phyloP scores from a whole-genome alignment of 2,329 filamentous ascomycete genomes.

The Pestalotiopsis sp. region DNA sequence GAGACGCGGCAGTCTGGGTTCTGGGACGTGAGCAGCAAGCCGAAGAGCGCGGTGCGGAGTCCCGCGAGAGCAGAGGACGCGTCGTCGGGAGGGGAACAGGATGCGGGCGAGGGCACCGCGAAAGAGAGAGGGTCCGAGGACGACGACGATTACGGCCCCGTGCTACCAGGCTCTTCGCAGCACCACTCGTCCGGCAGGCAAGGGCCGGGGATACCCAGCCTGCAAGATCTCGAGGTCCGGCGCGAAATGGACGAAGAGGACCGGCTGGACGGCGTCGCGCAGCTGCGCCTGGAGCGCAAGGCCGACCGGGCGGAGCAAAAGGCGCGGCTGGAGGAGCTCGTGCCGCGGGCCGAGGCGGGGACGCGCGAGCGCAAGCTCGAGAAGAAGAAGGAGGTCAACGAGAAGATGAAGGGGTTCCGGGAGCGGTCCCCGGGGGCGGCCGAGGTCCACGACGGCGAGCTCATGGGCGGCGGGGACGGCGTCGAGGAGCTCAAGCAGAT shows the following conservation, averaged over 20 bases:
- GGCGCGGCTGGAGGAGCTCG: conserved; percentile 77
- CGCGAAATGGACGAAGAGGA: conserved; percentile 54
- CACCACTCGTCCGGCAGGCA: conserved; percentile 19
- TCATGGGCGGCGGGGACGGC: conserved; percentile 73
- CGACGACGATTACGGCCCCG: conserved; percentile 55
- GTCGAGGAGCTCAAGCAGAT: conserved; percentile 70
- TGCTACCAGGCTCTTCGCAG: conserved; percentile 30
- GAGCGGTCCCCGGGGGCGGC: conserved; percentile 65
- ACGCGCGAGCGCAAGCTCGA: conserved; percentile 83
- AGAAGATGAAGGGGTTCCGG: conserved; percentile 73
- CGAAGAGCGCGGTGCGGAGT: neutral
- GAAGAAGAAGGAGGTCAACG: conserved; percentile 75
- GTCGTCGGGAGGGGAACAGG: neutral
- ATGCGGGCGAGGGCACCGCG: neutral
- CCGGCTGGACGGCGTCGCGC: conserved; percentile 45
- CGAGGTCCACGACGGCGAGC: conserved; percentile 69
- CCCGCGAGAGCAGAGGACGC: neutral
- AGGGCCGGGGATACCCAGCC: conserved; percentile 68
- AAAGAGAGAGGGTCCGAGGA: conserved; percentile 26
- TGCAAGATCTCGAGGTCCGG: conserved; percentile 72
- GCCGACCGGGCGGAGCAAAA: conserved; percentile 68
- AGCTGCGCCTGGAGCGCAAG: conserved; percentile 64
- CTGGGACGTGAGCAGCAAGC: neutral
- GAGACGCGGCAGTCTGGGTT: conserved; percentile 16
- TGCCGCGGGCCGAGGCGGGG: conserved; percentile 80